Evolutionary conservation across 768 basidiomycete species (phyloP).

Genomic region (Cystobasidium ongulense): DNA sequence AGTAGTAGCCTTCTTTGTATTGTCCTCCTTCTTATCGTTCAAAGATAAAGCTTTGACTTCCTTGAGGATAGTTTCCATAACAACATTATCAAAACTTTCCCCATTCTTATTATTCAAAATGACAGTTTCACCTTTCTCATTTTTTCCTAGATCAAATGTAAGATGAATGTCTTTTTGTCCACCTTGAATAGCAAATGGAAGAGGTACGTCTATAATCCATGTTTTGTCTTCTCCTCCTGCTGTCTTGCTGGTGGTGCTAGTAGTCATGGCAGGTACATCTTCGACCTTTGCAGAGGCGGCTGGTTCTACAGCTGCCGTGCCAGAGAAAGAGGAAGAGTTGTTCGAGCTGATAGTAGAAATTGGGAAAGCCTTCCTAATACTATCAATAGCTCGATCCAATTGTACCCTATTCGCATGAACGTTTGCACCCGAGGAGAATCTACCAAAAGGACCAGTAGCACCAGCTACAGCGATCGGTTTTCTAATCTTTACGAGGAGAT

Average conservation of each 20-base stretch:
- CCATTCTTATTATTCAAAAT: background rate
- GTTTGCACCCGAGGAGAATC: background rate
- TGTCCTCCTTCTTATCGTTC: background rate
- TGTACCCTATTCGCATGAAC: background rate
- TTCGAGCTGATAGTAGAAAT: background rate
- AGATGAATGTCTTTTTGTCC: conserved; percentile 10
- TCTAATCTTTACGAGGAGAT: conserved; percentile 69
- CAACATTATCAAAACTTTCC: background rate
- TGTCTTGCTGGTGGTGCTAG: background rate
- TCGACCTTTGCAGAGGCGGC: background rate
- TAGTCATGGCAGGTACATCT: background rate
- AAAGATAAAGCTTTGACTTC: background rate
- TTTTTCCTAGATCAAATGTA: conserved; percentile 16
- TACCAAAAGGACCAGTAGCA: background rate
- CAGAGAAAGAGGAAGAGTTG: background rate
- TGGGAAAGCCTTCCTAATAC: background rate
- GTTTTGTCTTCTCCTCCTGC: background rate
- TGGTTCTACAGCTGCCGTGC: too few relatives aligned
- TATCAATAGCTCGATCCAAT: background rate
- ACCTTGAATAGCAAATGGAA: conserved; percentile 30
- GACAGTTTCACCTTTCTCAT: conserved; percentile 27
- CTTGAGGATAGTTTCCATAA: background rate
- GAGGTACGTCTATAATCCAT: conserved; percentile 21
- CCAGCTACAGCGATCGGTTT: conserved; percentile 6
- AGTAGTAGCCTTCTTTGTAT: background rate